A percentile compares a stretch with the other conserved stretches of the same genome.
Conservation (phyloP, 73 alveolate genomes). For the Tetrahymena borealis region DNA sequence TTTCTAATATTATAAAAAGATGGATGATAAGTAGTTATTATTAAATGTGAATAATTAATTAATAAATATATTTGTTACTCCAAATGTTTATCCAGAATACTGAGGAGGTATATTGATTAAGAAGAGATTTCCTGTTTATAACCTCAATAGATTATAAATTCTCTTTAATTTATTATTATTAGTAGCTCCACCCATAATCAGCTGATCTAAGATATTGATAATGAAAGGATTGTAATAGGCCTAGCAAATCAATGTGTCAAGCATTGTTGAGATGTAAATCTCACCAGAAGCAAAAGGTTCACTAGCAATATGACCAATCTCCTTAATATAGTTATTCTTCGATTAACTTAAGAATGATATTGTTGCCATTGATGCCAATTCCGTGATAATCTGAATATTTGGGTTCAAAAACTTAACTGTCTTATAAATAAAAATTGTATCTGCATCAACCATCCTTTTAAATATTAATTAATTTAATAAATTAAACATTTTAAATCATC, state of each 20-base stretch:
- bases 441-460: constrained; percentile 89
- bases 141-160: constrained; percentile 49
- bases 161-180: constrained; percentile 52
- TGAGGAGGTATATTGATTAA: constrained; percentile 54
- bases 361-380: constrained; percentile 79
- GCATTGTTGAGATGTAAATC: constrained; percentile 78
- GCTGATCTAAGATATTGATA: constrained; percentile 76
- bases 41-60: neutral
- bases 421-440: constrained; percentile 89
- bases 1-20: neutral
- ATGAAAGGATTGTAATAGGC: constrained; percentile 91
- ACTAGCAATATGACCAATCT: constrained; percentile 72
- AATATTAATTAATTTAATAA: neutral
- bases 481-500: neutral
- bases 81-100: constrained; percentile 13
- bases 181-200: constrained; percentile 92
- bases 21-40: neutral
- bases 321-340: constrained; percentile 61
- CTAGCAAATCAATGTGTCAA: constrained; percentile 94
- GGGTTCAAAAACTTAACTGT: constrained; percentile 72
- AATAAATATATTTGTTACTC: neutral
- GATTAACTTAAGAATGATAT: constrained; percentile 65
- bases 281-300: constrained; percentile 96
- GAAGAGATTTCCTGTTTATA: constrained; percentile 50
- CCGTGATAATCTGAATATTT: constrained; percentile 78